phyloP scores from a whole-genome alignment of 495 filamentous ascomycete genomes.

The Melanomma pulvis-pyrius region DNA sequence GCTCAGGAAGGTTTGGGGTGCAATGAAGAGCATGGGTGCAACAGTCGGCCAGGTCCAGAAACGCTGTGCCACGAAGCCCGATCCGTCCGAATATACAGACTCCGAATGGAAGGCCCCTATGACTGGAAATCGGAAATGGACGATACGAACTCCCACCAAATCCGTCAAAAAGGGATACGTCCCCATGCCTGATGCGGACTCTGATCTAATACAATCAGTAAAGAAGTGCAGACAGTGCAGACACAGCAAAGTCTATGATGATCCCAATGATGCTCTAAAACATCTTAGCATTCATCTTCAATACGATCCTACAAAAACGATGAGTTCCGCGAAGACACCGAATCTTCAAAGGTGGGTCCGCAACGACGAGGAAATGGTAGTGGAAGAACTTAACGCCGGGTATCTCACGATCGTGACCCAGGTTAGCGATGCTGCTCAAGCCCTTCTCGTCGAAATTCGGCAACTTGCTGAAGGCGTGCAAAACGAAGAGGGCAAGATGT shows the following conservation, averaged over 20 bases:
- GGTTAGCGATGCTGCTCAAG: constrained; percentile 2
- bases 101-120: background rate
- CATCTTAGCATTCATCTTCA: constrained; percentile 7
- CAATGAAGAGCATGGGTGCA: constrained; percentile 7
- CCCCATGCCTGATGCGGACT: background rate
- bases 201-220: background rate
- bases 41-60: background rate
- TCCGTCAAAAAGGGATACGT: background rate
- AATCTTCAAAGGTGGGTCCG: constrained; percentile 17
- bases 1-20: constrained; percentile 28
- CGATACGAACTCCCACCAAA: background rate
- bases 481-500: constrained; percentile 16
- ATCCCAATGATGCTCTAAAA: constrained; percentile 10
- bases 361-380: constrained; percentile 1
- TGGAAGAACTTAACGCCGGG: constrained; percentile 9
- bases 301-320: background rate
- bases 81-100: constrained; percentile 14
- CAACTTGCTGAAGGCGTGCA: constrained; percentile 25
- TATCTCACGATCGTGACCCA: constrained; percentile 1
- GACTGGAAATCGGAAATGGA: constrained; percentile 1
- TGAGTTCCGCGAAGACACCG: no score
- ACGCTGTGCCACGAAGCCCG: background rate
- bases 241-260: background rate
- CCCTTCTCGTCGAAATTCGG: background rate
- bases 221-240: constrained; percentile 13